Evolutionary conservation across 176 grass and related monocot genomes (phyloP).

Genomic region (Raddia guianensis): DNA sequence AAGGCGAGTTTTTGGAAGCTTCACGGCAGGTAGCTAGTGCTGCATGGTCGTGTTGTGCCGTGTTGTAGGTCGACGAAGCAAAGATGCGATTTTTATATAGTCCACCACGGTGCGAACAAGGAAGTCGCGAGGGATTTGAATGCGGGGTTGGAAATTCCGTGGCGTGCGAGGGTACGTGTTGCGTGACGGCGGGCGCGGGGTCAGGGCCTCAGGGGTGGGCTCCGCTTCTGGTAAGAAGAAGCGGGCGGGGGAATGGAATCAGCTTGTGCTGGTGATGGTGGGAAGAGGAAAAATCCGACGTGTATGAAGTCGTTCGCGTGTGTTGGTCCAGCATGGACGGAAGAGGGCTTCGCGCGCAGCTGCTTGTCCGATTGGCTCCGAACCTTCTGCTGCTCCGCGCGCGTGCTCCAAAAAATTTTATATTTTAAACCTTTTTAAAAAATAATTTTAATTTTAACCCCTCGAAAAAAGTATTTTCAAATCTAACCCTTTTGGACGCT

Average conservation of each 20-base stretch:
- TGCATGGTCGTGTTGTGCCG: neutral
- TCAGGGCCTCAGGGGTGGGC: neutral
- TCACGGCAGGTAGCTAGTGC: conserved; percentile 12
- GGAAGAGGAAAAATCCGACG: neutral
- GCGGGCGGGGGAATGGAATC: neutral
- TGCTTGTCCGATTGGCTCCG: neutral
- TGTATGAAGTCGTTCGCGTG: neutral
- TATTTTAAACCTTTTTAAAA: no score
- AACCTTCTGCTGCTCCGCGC: neutral
- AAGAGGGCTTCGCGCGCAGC: neutral
- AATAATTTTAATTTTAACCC: no score
- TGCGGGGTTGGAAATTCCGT: conserved; percentile 30
- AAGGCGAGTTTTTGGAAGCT: conserved; percentile 41
- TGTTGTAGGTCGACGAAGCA: neutral
- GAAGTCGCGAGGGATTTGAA: neutral
- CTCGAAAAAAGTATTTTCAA: no score
- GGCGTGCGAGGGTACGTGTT: conserved; percentile 1
- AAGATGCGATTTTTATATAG: neutral
- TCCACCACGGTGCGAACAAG: neutral
- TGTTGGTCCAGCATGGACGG: neutral
- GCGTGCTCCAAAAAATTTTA: no score
- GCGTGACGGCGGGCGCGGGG: neutral
- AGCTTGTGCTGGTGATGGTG: neutral
- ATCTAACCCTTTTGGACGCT: no score
- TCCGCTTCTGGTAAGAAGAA: neutral